Percentiles rank a stretch among this genome's conserved stretches.
phyloP scores from a whole-genome alignment of 306 rosid genomes.

The Phaseolus lunatus region DNA sequence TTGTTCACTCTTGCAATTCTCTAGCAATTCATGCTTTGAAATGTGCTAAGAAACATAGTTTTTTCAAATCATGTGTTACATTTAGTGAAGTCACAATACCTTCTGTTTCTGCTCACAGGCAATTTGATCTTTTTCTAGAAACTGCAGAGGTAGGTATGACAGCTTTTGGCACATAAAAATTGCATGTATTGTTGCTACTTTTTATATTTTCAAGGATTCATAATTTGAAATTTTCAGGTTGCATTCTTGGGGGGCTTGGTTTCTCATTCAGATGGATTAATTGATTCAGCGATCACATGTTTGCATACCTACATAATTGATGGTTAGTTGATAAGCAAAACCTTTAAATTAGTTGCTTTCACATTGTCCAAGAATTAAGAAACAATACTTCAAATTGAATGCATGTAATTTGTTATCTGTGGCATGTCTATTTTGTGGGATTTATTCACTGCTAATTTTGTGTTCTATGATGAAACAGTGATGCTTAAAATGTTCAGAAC shows the following conservation, averaged over 20 bases:
- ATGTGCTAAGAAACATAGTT: conserved; percentile 57
- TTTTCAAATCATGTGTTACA: conserved; percentile 85
- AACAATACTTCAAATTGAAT: conserved; percentile 28
- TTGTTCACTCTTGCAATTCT: conserved; percentile 83
- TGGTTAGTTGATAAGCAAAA: conserved; percentile 64
- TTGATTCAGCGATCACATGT: conserved; percentile 73
- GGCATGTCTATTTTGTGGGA: conserved; percentile 26
- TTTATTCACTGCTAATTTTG: conserved; percentile 28
- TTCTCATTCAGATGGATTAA: conserved; percentile 83
- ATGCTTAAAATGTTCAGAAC: conserved; percentile 8
- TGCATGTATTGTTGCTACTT: conserved; percentile 24
- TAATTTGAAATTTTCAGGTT: conserved; percentile 63
- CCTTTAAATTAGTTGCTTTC: conserved; percentile 31
- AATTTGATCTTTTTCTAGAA: conserved; percentile 86
- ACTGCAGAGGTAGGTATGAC: conserved; percentile 88
- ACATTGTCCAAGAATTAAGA: conserved; percentile 29
- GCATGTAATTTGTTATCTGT: conserved; percentile 21
- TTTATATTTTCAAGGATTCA: conserved; percentile 33
- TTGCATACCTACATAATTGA: conserved; percentile 61
- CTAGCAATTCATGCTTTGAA: conserved; percentile 77
- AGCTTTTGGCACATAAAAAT: conserved; percentile 25
- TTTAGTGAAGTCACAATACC: conserved; percentile 94
- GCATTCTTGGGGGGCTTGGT: conserved; percentile 75
- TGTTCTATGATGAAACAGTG: conserved; percentile 4
- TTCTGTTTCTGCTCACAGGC: conserved; percentile 69